A percentile compares a stretch with the other conserved stretches of the same genome.
Evolutionary conservation across 768 basidiomycete genomes (phyloP).

Genomic region (Boletus reticulatus): DNA sequence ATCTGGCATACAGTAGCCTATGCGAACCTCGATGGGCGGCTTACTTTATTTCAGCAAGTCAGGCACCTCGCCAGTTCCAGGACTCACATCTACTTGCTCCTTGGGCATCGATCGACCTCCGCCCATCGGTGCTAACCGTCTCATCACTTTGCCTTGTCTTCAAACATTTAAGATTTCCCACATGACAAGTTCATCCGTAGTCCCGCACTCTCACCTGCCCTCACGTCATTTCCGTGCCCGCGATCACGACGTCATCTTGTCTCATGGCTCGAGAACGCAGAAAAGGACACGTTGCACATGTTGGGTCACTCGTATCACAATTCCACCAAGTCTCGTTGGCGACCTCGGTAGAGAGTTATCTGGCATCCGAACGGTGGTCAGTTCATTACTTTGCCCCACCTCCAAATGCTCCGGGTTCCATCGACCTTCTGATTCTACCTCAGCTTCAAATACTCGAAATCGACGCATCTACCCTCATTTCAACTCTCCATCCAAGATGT

Average conservation of each 20-base stretch:
- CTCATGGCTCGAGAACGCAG: background rate
- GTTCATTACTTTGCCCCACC: conserved; percentile 6
- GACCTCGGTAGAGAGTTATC: conserved; percentile 10
- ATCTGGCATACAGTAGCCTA: no score
- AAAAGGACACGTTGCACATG: background rate
- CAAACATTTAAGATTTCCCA: conserved; percentile 16
- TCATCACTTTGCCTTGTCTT: conserved; percentile 10
- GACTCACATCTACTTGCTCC: conserved; percentile 20
- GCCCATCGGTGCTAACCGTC: background rate
- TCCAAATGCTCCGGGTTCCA: conserved; percentile 17
- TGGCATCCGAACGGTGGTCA: conserved; percentile 1
- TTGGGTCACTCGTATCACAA: background rate
- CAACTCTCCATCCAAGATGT: conserved; percentile 10
- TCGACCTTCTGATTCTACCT: conserved; percentile 14
- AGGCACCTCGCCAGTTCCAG: conserved; percentile 8
- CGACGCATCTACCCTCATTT: background rate
- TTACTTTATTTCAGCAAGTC: conserved; percentile 4
- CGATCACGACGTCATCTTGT: conserved; percentile 2
- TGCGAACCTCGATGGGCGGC: no score
- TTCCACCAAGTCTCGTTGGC: conserved; percentile 16
- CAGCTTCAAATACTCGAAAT: no score
- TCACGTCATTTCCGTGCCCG: no score
- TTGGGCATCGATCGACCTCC: conserved; percentile 10
- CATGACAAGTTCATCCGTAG: conserved; percentile 18
- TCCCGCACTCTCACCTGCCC: conserved; percentile 10